Percentiles rank a stretch among this genome's conserved stretches.
Conservation (phyloP, 2,329 filamentous ascomycete species). For the Sordariomycetes sp. region DNA sequence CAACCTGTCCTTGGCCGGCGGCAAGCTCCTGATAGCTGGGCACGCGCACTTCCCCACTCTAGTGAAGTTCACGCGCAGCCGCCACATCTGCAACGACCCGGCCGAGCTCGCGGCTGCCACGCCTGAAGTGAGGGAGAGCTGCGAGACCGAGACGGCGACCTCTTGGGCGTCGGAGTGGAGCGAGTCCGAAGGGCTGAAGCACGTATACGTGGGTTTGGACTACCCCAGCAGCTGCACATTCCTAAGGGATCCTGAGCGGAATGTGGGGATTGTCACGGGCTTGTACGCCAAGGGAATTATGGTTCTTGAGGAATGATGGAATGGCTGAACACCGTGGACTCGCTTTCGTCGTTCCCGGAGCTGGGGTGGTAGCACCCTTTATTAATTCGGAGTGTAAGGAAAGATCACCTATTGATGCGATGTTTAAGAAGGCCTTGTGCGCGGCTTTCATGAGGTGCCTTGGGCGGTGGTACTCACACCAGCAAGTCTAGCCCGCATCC, state of each 20-base stretch:
- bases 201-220: conserved; percentile 18
- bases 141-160: conserved; percentile 5
- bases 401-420: no score
- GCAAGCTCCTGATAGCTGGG: conserved; percentile 25
- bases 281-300: conserved; percentile 24
- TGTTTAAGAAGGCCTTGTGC: no score
- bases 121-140: conserved; percentile 1
- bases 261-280: conserved; percentile 22
- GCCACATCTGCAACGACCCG: conserved; percentile 16
- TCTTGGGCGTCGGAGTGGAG: conserved; percentile 25
- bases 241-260: conserved; percentile 15
- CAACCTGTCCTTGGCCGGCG: conserved; percentile 22
- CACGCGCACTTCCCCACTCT: conserved; percentile 26
- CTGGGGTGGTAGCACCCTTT: no score
- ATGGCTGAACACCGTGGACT: not conserved
- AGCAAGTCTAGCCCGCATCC: no score
- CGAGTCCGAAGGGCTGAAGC: conserved; percentile 17
- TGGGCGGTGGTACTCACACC: no score
- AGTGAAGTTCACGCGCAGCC: conserved; percentile 19
- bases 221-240: conserved; percentile 23
- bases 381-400: no score
- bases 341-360: no score
- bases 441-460: no score
- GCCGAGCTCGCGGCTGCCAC: not conserved
- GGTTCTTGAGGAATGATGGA: not conserved